A percentile compares a stretch with the other conserved stretches of the same genome.
Conservation (phyloP, 805 yeast genomes). For the Spathaspora sp. region DNA sequence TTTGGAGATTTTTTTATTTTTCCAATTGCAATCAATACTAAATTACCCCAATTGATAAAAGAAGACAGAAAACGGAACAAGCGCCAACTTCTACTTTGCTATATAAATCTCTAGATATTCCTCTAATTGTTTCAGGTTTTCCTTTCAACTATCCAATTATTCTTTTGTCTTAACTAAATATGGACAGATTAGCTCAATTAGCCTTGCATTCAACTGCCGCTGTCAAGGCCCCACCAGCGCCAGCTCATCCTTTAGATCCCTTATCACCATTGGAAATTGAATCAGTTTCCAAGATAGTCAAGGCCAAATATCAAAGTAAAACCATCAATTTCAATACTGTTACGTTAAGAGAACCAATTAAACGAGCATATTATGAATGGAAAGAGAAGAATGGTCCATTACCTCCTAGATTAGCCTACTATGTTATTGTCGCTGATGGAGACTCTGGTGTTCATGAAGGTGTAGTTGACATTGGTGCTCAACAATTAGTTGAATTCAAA, state of each 20-base stretch:
- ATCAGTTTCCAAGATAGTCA: conserved; percentile 51
- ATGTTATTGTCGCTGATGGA: conserved; percentile 51
- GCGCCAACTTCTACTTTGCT: neutral
- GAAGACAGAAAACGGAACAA: neutral
- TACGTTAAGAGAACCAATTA: conserved; percentile 69
- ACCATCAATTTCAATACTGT: conserved; percentile 60
- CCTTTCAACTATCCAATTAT: neutral
- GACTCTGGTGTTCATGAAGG: conserved; percentile 69
- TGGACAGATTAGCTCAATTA: conserved; percentile 67
- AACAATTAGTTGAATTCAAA: conserved; percentile 44
- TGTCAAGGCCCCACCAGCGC: conserved; percentile 48
- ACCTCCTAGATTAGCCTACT: conserved; percentile 69
- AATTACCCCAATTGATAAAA: neutral
- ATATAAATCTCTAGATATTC: neutral
- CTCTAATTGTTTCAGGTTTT: neutral
- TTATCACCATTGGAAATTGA: conserved; percentile 60
- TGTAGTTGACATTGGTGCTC: conserved; percentile 53
- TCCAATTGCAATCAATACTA: neutral
- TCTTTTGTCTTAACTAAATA: conserved; percentile 13
- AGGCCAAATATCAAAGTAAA: conserved; percentile 43
- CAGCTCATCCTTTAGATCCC: conserved; percentile 71
- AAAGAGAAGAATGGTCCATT: conserved; percentile 54
- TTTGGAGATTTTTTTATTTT: too few relatives aligned
- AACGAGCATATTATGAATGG: conserved; percentile 62
- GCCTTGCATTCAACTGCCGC: conserved; percentile 61